Base-by-base conservation (phyloP, 768 basidiomycete species). In the Tulasnella sp. region DNA sequence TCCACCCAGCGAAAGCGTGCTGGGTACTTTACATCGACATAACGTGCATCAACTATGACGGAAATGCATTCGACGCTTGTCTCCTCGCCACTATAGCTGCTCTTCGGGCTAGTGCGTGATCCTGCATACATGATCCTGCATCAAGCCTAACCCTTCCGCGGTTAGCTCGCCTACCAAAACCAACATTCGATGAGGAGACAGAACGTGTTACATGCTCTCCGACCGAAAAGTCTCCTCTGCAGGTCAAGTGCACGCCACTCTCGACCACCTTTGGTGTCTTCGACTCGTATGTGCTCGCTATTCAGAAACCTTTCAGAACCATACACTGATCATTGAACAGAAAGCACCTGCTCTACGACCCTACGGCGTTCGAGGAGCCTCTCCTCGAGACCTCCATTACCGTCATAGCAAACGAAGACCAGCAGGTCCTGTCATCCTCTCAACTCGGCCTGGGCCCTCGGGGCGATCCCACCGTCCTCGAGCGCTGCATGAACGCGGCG, bases 21-120 rank as follows among this genome's bases (percentile, higher is more conserved):
- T 99, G 96, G 96, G 93, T 93, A 39, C 88, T 99, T n/a, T 99
- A 98, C 83, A 89, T 98, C 82, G 98, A 99, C 82, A 91, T 94
- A 39, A 94, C 93, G 0, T 98, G 97, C 84, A 94, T 99, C 81
- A 99, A 98, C 86, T 98, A 97, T 84, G 97, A 99, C 84, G 98
- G 98, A 7, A 99, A 98, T 83, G 93, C 89, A 1, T 95, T 97
- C 80, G 98, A 99, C 82, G 95, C 98, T 0, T 89, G 94, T 0
- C 87, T 98, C 14, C 84, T 98, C 31, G 95, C 95, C 0, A 93
- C 97, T 88, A 90, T 96, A 74, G 91, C 93, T 12, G 96, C 97
- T 7, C 86, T 99, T 68, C 89, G 88, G 84, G 95, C 96, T 80
- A 93, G 96, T 97, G 82, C 74, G 93, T 87, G 1, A 44, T 75